Evolutionary conservation across 192 early-diverging fungal genomes (phyloP), one percentile per base, ranked within the genome.

Genomic region (Podila epigama): DNA sequence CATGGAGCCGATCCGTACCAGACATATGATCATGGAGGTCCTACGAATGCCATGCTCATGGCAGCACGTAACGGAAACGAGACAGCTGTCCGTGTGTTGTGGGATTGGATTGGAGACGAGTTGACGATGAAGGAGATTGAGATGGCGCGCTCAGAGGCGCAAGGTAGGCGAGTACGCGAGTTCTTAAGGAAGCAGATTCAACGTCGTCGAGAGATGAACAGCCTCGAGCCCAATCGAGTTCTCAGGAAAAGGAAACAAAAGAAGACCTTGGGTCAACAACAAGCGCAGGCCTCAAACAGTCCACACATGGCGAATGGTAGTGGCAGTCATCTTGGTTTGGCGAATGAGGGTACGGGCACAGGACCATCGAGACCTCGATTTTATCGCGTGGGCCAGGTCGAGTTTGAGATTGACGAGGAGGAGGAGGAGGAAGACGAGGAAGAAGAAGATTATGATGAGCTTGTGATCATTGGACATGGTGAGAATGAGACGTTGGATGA

Each of bases 1-100:
- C 68, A 82, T 66, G 85, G 85, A 11, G 85, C 85, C 0, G 70
- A 86, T 59, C 79, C 79, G 27, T 69, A 81, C 58, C 73, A 77
- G 60, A 68, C 73, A 0, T 68, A 63, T 53, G 73, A 77, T 29
- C 65, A 77, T 0, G 66, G 61, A 0, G 60, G 60, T 15, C 65
- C 73, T 6, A 63, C 63, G 66, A 77, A 63, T 25, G 60, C 73
- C 0, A 51, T 77, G 60, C 73, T 77, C 31, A 32, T 77, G 1
- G 65, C 73, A 3, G 65, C 73, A 15, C 61, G 65, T 2, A 68
- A 58, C 20, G 73, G 66, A 6, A 77, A 77, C 18, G 73, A 77
- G 53, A 59, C 60, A 0, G 63, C 66, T 48, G 41, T 77, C 6
- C 50, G 56, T 2, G 73, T 68, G 31, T 66, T 77, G 1, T 77